phyloP scores from a whole-genome alignment of 495 filamentous ascomycete genomes.

The Staphylotrichum longicolle region DNA sequence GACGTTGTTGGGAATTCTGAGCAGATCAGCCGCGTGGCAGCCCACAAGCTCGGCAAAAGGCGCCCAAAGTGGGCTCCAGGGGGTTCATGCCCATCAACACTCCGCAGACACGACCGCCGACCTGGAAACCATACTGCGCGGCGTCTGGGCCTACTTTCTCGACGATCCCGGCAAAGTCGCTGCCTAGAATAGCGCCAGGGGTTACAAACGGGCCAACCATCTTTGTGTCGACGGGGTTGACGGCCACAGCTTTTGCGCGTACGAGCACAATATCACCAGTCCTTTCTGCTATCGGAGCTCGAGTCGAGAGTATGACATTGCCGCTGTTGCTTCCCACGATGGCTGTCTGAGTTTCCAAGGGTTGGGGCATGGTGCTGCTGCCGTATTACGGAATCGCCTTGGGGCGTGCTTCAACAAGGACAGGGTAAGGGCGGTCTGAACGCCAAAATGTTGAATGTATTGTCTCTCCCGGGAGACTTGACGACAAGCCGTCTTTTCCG shows the following conservation, averaged over 20 bases:
- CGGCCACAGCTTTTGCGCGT: conserved; percentile 20
- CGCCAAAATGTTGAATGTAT: no score
- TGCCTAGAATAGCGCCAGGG: conserved; percentile 31
- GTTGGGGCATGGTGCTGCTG: no score
- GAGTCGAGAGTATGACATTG: no score
- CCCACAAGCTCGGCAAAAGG: conserved; percentile 31
- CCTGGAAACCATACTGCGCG: conserved; percentile 26
- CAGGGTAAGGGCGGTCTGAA: no score
- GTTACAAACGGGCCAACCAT: conserved; percentile 36
- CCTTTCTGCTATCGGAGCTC: no score
- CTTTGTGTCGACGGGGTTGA: conserved; percentile 61
- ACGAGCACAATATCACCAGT: no score
- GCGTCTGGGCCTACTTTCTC: conserved; percentile 52
- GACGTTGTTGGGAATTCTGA: conserved; percentile 43
- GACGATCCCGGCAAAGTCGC: conserved; percentile 46
- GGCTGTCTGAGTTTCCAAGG: no score
- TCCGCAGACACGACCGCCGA: conserved; percentile 46
- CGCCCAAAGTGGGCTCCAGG: conserved; percentile 17
- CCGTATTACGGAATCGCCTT: no score
- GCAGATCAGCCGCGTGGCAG: conserved; percentile 25
- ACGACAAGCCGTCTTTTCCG: no score
- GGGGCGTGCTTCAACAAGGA: no score
- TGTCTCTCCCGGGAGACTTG: no score
- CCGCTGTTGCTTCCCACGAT: no score
- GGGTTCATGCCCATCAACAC: conserved; percentile 31